Base-by-base conservation (phyloP, 140 eudicot species). In the Cichorium intybus region DNA sequence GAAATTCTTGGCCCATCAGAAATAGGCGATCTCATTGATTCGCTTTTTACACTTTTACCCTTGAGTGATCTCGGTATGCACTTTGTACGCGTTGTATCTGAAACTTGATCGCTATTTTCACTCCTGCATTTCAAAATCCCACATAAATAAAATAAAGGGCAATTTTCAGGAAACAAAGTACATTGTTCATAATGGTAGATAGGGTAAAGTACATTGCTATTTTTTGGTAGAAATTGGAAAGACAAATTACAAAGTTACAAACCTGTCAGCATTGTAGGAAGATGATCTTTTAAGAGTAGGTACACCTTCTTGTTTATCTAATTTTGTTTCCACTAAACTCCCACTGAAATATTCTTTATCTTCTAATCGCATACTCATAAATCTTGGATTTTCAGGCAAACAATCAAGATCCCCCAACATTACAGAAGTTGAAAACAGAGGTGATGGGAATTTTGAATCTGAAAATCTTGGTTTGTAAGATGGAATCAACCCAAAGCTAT, bases 311-410 rank as follows among this genome's bases (percentile, higher is more conserved):
- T 85, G 91, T 57, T 77, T 77, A 14, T 27, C 54, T 62, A 81
- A 68, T 56, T 71, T 92, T 27, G 89, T 77, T 75, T 92, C 98
- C 17, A 79, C 80, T 79, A 88, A 72, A 78, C 98, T 92, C 62
- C 95, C 95, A 70, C 98, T 85, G 34, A 92, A 92, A 77, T 92
- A 92, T 70, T 92, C 96, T 75, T 92, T 87, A 35, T 91, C 94
- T 81, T 91, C 96, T 77, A 87, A 56, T 51, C 73, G 73, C 82
- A 80, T 78, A 68, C 96, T 86, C 88, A 76, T 79, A 41, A 80
- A 60, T 59, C 85, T 80, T 33, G 95, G 84, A 68, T 81, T 87
- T 29, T 87, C 95, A 1, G 87, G 68, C 72, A 91, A 58, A 66
- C 91, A 85, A 74, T 91, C 97, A 54, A 85, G 84, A 81, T 88